Evolutionary conservation across 768 basidiomycete species (phyloP).

Genomic region (Lactarius deliciosus): DNA sequence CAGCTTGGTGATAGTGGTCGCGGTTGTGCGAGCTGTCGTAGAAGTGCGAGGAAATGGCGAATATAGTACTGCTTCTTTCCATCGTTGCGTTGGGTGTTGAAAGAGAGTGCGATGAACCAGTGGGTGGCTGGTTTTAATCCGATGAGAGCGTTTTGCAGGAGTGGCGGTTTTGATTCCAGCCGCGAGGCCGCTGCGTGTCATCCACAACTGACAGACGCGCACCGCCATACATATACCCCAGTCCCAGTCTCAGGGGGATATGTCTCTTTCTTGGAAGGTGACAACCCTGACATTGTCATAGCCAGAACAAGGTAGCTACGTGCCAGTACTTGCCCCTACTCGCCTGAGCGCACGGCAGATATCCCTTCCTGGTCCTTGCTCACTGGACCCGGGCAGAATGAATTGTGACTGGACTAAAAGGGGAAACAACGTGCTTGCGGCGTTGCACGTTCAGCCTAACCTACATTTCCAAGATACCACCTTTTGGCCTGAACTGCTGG

Average conservation of each 20-base stretch:
- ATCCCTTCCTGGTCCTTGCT: neutral
- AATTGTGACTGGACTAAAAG: slow-evolving; percentile 6
- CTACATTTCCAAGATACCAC: neutral
- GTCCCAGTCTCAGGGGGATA: neutral
- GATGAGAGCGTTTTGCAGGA: slow-evolving; percentile 8
- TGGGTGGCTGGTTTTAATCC: neutral
- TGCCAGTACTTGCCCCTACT: slow-evolving; percentile 15
- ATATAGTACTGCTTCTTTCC: slow-evolving; percentile 28
- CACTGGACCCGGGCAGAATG: slow-evolving; percentile 3
- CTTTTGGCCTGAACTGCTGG: neutral
- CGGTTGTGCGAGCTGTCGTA: slow-evolving; percentile 22
- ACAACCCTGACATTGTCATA: neutral
- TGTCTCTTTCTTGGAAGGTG: neutral
- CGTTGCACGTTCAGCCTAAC: neutral
- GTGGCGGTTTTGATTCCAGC: slow-evolving; percentile 14
- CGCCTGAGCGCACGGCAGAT: neutral
- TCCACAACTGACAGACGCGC: slow-evolving; percentile 6
- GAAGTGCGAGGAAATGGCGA: slow-evolving; percentile 25
- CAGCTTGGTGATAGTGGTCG: slow-evolving; percentile 10
- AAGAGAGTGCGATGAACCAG: neutral
- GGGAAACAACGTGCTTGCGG: slow-evolving; percentile 22
- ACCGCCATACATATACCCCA: neutral
- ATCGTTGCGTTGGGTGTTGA: slow-evolving; percentile 7
- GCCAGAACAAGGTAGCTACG: slow-evolving; percentile 2
- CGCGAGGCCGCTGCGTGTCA: slow-evolving; percentile 25